Evolutionary conservation across 371 early-diverging fungal species (phyloP), one percentile per base, ranked within the genome.

Genomic region (Mucor saturninus): DNA sequence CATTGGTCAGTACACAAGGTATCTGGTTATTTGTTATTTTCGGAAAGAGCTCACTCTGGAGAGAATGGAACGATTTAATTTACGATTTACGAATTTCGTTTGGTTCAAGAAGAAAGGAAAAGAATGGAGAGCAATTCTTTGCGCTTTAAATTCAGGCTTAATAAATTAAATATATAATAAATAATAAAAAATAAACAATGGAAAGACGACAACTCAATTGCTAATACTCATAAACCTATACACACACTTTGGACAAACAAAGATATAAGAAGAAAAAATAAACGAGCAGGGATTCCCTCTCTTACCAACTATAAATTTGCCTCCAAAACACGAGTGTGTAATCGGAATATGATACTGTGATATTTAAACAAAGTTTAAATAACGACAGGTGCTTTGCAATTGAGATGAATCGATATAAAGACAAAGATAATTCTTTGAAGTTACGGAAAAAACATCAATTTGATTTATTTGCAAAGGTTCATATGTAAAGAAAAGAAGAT

Each of bases 11-110:
- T 31, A 51, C 76, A 9, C 74, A 84, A 59, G 90, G 90, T 11
- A 46, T 83, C 1, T 78, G 81, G 73, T 48, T 84, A 15, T 69
- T 67, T 82, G 64, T 88, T 54, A 85, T 87, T 57, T 89, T 89
- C 67, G 86, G 76, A 66, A 86, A 81, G 62, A 67, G 68, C 28
- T 77, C 79, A 3, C 63, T 83, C 37, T 73, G 75, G 68, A 62
- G 67, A 45, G 84, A 86, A 68, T 86, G 84, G 86, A 77, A 75
- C 10, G 80, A 83, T 28, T 66, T 69, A 57, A 67, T 77, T 28
- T 73, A 73, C 37, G 68, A 75, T 39, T 59, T 80, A n/a, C 72
- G 81, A 15, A 67, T 80, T 26, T 65, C 65, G 13, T 54, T 81
- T 21, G 59, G 58, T 32, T 71, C 71, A 29, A 67, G 80, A 10